A percentile compares a stretch with the other conserved stretches of the same genome.
These are phyloP conservation scores for Annona squamosa DNA, from an alignment of 164 flowering plant species.

Conservation along the genomic window DNA sequence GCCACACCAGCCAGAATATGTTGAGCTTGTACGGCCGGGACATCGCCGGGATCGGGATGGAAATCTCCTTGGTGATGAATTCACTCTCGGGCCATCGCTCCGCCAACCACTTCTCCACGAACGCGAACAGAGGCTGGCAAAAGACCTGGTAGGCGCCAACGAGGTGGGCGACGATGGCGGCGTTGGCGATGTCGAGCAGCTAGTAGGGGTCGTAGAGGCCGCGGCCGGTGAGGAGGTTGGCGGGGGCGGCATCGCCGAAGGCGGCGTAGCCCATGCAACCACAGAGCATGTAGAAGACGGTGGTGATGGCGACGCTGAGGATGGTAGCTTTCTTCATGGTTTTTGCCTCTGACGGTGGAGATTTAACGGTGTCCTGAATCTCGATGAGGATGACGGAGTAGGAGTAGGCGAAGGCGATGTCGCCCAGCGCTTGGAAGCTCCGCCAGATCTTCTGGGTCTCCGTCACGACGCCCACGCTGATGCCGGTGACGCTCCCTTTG, in stretches of 20 bases:
- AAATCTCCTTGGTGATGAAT: conserved; percentile 37
- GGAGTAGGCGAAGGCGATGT: conserved; percentile 69
- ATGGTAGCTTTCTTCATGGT: conserved; percentile 56
- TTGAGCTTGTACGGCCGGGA: conserved; percentile 32
- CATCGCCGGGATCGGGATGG: conserved; percentile 28
- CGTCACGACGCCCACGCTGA: conserved; percentile 42
- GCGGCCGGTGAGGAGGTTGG: conserved; percentile 52
- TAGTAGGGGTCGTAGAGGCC: conserved; percentile 64
- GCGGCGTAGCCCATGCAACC: conserved; percentile 75
- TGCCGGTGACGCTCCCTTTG: conserved; percentile 55
- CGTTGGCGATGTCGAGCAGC: conserved; percentile 62
- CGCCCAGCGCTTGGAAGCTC: conserved; percentile 65
- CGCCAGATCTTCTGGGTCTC: conserved; percentile 54
- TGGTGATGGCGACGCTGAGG: conserved; percentile 38
- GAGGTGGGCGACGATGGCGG: conserved; percentile 54
- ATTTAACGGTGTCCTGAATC: conserved; percentile 56
- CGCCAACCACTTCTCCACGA: conserved; percentile 41
- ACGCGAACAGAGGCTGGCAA: conserved; percentile 60
- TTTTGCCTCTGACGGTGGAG: conserved; percentile 53
- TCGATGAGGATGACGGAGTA: conserved; percentile 54
- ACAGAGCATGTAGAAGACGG: conserved; percentile 55
- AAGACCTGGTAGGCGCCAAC: conserved; percentile 70
- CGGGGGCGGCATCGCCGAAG: conserved; percentile 51
- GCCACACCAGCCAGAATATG: conserved; percentile 53
- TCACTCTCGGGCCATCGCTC: conserved; percentile 32